A percentile compares a stretch with the other conserved stretches of the same genome.
These are phyloP conservation scores for Eutrema yunnanense DNA, from an alignment of 345 rosid genomes.

Conservation along the genomic window DNA sequence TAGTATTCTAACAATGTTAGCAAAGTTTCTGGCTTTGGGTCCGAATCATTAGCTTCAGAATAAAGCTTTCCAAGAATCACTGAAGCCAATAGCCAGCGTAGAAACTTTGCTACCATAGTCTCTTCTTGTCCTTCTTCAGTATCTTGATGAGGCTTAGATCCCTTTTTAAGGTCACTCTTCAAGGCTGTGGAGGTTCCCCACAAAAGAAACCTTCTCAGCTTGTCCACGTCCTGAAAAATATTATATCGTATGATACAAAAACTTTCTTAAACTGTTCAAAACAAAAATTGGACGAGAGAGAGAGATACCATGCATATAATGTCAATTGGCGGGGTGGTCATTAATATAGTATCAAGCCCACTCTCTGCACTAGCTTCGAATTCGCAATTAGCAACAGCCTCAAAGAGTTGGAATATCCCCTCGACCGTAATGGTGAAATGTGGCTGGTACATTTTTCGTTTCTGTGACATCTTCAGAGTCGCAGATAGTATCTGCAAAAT, in stretches of 20 bases:
- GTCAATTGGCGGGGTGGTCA: slow-evolving; percentile 60
- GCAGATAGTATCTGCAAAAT: slow-evolving; percentile 44
- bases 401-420: slow-evolving; percentile 54
- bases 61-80: slow-evolving; percentile 59
- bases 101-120: slow-evolving; percentile 51
- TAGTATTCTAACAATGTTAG: slow-evolving; percentile 36
- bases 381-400: slow-evolving; percentile 30
- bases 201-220: slow-evolving; percentile 50
- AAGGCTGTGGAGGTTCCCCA: slow-evolving; percentile 69
- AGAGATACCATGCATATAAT: slow-evolving; percentile 38
- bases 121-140: slow-evolving; percentile 44
- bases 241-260: slow-evolving; percentile 5
- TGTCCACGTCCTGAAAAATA: slow-evolving; percentile 47
- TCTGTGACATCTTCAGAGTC: slow-evolving; percentile 61
- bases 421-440: slow-evolving; percentile 62
- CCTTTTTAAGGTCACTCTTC: slow-evolving; percentile 38
- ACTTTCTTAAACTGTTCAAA: neutral
- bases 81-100: slow-evolving; percentile 75
- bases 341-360: slow-evolving; percentile 59
- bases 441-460: slow-evolving; percentile 62
- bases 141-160: slow-evolving; percentile 11
- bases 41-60: slow-evolving; percentile 17
- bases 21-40: slow-evolving; percentile 33
- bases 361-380: slow-evolving; percentile 37
- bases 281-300: neutral